phyloP scores from a whole-genome alignment of 176 grass and related monocot species.

The Elaeis guineensis region DNA sequence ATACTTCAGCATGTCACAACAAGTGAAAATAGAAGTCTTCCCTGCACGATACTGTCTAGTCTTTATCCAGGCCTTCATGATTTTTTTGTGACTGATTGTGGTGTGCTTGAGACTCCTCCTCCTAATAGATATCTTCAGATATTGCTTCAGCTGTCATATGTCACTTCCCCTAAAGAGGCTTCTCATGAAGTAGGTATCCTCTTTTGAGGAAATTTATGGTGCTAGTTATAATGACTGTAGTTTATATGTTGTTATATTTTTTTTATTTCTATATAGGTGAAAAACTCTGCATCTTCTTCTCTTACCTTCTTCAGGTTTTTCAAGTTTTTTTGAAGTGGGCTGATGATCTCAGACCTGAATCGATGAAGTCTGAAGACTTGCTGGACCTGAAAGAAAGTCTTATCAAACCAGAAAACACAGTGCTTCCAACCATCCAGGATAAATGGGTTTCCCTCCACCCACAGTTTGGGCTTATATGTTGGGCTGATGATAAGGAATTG shows the following conservation, averaged over 20 bases:
- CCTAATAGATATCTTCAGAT: constrained; percentile 59
- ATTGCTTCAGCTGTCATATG: constrained; percentile 49
- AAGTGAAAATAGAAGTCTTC: constrained; percentile 27
- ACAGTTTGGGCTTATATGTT: constrained; percentile 85
- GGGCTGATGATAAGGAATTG: constrained; percentile 76
- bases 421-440: constrained; percentile 72
- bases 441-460: constrained; percentile 94
- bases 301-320: constrained; percentile 49
- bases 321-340: constrained; percentile 72
- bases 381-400: constrained; percentile 67
- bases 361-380: constrained; percentile 40
- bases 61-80: constrained; percentile 69
- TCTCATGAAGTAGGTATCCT: constrained; percentile 45
- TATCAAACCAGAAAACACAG: constrained; percentile 59
- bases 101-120: constrained; percentile 51
- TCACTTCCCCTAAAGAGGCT: constrained; percentile 52
- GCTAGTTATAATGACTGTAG: no score
- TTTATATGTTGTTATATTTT: background rate
- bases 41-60: constrained; percentile 45
- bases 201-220: background rate
- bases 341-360: constrained; percentile 45
- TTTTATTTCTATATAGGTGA: background rate
- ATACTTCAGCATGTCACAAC: constrained; percentile 7
- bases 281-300: background rate
- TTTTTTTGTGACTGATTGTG: constrained; percentile 65